A percentile compares a stretch with the other conserved stretches of the same genome.
These are phyloP conservation scores for Polyplosphaeria fusca DNA, from an alignment of 495 filamentous ascomycete species.

Conservation along the genomic window DNA sequence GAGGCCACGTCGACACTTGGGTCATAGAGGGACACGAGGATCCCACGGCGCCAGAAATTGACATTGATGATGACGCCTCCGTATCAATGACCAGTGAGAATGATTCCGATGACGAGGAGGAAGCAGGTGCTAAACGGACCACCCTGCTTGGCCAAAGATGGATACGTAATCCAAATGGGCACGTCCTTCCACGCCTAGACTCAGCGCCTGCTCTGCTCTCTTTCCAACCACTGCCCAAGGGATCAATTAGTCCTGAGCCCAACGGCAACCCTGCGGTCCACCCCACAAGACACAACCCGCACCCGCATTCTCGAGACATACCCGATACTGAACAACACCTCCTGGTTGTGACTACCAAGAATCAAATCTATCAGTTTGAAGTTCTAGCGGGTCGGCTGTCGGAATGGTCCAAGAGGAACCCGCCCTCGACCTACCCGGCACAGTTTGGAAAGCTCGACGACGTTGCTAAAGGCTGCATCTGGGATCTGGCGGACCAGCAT, in stretches of 20 bases:
- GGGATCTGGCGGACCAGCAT: slow-evolving; percentile 61
- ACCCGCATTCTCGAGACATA: slow-evolving; percentile 47
- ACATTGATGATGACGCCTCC: slow-evolving; percentile 31
- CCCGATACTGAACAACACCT: slow-evolving; percentile 57
- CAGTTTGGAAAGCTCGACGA: slow-evolving; percentile 69
- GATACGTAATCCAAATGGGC: slow-evolving; percentile 61
- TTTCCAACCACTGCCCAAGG: slow-evolving; percentile 58
- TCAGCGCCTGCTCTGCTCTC: slow-evolving; percentile 67
- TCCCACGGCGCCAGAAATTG: slow-evolving; percentile 35
- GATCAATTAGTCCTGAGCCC: slow-evolving; percentile 37
- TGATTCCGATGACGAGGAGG: slow-evolving; percentile 44
- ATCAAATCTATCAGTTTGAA: slow-evolving; percentile 74
- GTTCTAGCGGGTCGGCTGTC: slow-evolving; percentile 68
- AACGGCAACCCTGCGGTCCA: slow-evolving; percentile 47
- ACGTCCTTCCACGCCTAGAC: slow-evolving; percentile 74
- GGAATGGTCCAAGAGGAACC: slow-evolving; percentile 83
- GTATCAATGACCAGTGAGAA: slow-evolving; percentile 35
- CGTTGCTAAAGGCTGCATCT: slow-evolving; percentile 76
- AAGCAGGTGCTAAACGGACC: slow-evolving; percentile 14
- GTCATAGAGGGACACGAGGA: slow-evolving; percentile 58
- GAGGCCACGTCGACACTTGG: slow-evolving; percentile 86
- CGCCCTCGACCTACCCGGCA: slow-evolving; percentile 65
- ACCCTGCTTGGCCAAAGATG: slow-evolving; percentile 53
- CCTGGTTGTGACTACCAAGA: slow-evolving; percentile 69
- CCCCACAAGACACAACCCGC: slow-evolving; percentile 48